Evolutionary conservation across 345 rosid species (phyloP), one percentile per base, ranked within the genome.

Genomic region (Conringia planisiliqua): DNA sequence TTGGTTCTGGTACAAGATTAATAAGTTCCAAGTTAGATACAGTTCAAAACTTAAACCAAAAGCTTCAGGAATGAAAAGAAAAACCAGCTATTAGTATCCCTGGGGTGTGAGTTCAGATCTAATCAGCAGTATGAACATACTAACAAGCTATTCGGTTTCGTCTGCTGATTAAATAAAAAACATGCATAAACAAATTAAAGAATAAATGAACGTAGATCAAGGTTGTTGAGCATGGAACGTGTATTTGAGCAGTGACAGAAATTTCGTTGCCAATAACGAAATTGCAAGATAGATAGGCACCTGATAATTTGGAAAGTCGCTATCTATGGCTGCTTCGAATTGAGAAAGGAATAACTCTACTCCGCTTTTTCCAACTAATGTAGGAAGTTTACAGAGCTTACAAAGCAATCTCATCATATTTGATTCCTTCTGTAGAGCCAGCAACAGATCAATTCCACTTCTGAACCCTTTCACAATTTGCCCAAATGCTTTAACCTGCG

Each of bases 221-320:
- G 3, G 57, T 43, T 20, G 40, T 12, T 29, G 62, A n/a, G 40
- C 51, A 64, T 9, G 36, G 35, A 12, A 14, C 32, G 42, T 51
- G 38, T 67, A 26, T 42, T 20, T 75, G 27, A 29, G 20, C 38
- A 59, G 16, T 51, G 63, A 22, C 22, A 75, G 36, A 44, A 18
- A 54, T 57, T 39, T 20, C 35, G 52, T 38, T 38, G 18, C 24
- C 5, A 54, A 12, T 30, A 51, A 54, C 44, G 65, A 63, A 51
- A 33, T 62, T 54, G 70, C 51, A 52, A 35, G 74, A 69, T 54
- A 76, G 73, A 73, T 72, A 68, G 83, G 69, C 50, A 91, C 98
- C 98, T 91, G 96, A 76, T 88, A 90, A 83, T 86, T 82, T 7
- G 97, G 96, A 80, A 94, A 94, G 83, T 91, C 98, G 35, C 95